Evolutionary conservation across 805 yeast genomes (phyloP).

Genomic region (Ogataea populi-albae): DNA sequence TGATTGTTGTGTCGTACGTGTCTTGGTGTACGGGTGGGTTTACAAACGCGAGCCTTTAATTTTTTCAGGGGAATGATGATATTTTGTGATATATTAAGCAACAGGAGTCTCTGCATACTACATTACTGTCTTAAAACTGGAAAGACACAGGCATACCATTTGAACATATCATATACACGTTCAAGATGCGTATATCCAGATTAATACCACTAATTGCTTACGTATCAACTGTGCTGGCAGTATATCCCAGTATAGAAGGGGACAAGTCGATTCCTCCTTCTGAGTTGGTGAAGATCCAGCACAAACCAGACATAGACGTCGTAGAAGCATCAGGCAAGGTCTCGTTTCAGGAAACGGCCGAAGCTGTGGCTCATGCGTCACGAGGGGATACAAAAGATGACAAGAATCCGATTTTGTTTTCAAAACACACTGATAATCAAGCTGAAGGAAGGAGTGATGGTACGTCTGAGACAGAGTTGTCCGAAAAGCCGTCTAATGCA

Average conservation of each 20-base stretch:
- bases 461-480: not conserved
- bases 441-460: constrained; percentile 4
- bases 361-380: constrained; percentile 2
- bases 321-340: not conserved
- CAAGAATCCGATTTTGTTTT: constrained; percentile 14
- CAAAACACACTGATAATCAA: constrained; percentile 14
- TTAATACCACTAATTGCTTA: constrained; percentile 8
- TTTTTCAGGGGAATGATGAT: too few relatives aligned
- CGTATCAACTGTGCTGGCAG: constrained; percentile 13
- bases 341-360: constrained; percentile 2
- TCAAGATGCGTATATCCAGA: constrained; percentile 12
- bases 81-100: too few relatives aligned
- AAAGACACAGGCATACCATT: too few relatives aligned
- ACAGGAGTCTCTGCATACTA: too few relatives aligned
- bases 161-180: not conserved
- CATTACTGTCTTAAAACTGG: too few relatives aligned
- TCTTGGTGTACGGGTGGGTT: too few relatives aligned
- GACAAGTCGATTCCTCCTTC: constrained; percentile 10
- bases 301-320: not conserved
- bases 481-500: constrained; percentile 39
- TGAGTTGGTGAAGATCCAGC: constrained; percentile 23
- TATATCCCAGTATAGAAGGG: constrained; percentile 20
- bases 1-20: too few relatives aligned
- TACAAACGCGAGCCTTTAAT: too few relatives aligned
- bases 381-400: constrained; percentile 9